Evolutionary conservation across 192 early-diverging fungal genomes (phyloP).

Genomic region (Chytriomyces confervae): DNA sequence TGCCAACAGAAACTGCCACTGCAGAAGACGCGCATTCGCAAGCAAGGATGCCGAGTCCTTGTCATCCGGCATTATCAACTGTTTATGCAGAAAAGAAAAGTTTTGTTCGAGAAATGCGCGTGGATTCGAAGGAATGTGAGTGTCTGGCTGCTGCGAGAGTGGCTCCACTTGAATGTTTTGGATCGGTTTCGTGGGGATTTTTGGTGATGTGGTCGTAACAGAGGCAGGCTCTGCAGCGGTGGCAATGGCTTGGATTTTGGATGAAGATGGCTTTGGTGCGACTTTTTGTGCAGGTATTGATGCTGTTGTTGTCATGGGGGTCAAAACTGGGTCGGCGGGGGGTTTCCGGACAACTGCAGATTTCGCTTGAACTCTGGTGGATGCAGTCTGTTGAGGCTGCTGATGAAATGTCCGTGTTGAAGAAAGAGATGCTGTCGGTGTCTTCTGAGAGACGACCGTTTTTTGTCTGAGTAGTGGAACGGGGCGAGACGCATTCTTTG

Average conservation of each 20-base stretch:
- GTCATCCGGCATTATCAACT: not conserved
- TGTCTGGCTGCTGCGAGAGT: not conserved
- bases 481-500: not conserved
- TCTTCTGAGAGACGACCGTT: not conserved
- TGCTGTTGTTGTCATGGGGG: too few species aligned
- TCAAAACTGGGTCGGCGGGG: not conserved
- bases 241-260: too few species aligned
- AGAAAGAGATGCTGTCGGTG: not conserved
- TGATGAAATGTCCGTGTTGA: too few species aligned
- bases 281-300: too few species aligned
- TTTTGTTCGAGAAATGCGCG: not conserved
- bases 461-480: not conserved
- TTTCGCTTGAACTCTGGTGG: not conserved
- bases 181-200: not conserved
- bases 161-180: not conserved
- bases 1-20: slow-evolving; percentile 31
- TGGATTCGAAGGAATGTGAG: not conserved
- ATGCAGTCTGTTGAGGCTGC: not conserved
- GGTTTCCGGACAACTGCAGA: not conserved
- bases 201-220: not conserved
- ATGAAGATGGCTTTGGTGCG: too few species aligned
- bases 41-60: slow-evolving; percentile 9
- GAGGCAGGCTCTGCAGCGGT: too few species aligned
- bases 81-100: slow-evolving; percentile 1
- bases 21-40: slow-evolving; percentile 1